phyloP scores from a whole-genome alignment of 2,329 filamentous ascomycete genomes.

The Pseudogymnoascus sp. region DNA sequence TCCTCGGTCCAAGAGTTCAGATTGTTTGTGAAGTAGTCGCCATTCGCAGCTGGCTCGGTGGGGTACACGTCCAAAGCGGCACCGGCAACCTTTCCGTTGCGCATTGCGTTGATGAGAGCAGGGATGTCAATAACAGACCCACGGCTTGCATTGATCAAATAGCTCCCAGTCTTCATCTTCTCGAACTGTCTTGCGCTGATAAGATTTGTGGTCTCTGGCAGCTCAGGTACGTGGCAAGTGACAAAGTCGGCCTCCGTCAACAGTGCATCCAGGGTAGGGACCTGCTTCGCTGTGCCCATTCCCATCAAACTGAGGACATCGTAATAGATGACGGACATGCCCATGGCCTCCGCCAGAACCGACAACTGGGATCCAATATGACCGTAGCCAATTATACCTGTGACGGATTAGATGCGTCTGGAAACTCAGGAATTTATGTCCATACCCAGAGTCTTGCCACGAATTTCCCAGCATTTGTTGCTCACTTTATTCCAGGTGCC shows the following conservation, averaged over 20 bases:
- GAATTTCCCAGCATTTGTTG: slow-evolving; percentile 93
- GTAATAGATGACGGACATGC: slow-evolving; percentile 96
- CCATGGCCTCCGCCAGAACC: slow-evolving; percentile 93
- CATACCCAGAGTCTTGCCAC: slow-evolving; percentile 86
- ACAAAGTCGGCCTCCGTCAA: slow-evolving; percentile 82
- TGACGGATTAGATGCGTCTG: slow-evolving; percentile 10
- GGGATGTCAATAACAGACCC: slow-evolving; percentile 92
- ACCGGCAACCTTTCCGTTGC: slow-evolving; percentile 78
- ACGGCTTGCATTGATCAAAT: slow-evolving; percentile 92
- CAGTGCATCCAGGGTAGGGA: slow-evolving; percentile 68
- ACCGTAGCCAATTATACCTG: slow-evolving; percentile 88
- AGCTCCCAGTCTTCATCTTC: slow-evolving; percentile 87
- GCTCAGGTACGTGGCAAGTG: slow-evolving; percentile 88
- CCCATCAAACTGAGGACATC: slow-evolving; percentile 93
- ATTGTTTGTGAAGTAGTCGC: slow-evolving; percentile 82
- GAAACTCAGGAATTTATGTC: slow-evolving; percentile 5
- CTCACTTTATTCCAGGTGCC: slow-evolving; percentile 99
- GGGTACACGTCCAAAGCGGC: slow-evolving; percentile 97
- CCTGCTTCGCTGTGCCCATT: slow-evolving; percentile 79
- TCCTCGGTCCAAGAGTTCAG: slow-evolving; percentile 84
- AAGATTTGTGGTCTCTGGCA: slow-evolving; percentile 88
- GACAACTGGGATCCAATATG: slow-evolving; percentile 96
- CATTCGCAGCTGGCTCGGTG: slow-evolving; percentile 86
- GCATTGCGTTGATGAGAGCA: slow-evolving; percentile 80
- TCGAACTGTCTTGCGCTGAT: slow-evolving; percentile 73